phyloP scores from a whole-genome alignment of 208 protist species.

The Acanthamoeba royreba region DNA sequence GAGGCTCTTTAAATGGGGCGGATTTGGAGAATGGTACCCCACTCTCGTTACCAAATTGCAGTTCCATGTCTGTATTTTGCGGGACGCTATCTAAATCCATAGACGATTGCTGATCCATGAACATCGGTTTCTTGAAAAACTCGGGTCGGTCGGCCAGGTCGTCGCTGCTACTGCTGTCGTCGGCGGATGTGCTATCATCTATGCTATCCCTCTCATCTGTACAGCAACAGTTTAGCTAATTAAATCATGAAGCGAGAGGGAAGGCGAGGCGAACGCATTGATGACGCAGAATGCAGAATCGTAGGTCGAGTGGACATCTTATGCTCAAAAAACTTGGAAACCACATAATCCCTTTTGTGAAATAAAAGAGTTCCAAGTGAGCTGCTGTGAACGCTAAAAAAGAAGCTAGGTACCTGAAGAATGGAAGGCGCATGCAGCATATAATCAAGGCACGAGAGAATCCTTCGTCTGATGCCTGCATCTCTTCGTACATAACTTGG shows the following conservation, averaged over 20 bases:
- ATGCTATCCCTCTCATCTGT: background rate
- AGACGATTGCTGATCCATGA: background rate
- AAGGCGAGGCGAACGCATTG: too few relatives aligned
- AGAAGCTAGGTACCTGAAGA: background rate
- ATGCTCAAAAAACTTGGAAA: conserved; percentile 8
- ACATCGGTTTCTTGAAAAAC: background rate
- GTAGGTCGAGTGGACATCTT: background rate
- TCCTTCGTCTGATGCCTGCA: background rate
- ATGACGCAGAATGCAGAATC: too few relatives aligned
- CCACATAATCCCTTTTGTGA: background rate
- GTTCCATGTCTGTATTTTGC: background rate
- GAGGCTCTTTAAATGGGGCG: too few relatives aligned
- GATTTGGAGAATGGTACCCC: too few relatives aligned
- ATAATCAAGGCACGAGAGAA: background rate
- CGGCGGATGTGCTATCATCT: background rate
- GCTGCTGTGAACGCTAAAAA: too few relatives aligned
- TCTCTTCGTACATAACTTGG: background rate
- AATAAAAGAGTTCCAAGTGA: too few relatives aligned
- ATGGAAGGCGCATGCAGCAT: background rate
- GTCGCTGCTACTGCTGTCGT: background rate
- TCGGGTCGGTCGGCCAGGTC: background rate
- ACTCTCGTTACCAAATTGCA: background rate
- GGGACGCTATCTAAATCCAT: background rate
- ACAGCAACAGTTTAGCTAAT: too few relatives aligned
- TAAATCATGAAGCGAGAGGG: too few relatives aligned